Evolutionary conservation across 371 early-diverging fungal genomes (phyloP), one percentile per base, ranked within the genome.

Genomic region (Rhizomucor miehei): DNA sequence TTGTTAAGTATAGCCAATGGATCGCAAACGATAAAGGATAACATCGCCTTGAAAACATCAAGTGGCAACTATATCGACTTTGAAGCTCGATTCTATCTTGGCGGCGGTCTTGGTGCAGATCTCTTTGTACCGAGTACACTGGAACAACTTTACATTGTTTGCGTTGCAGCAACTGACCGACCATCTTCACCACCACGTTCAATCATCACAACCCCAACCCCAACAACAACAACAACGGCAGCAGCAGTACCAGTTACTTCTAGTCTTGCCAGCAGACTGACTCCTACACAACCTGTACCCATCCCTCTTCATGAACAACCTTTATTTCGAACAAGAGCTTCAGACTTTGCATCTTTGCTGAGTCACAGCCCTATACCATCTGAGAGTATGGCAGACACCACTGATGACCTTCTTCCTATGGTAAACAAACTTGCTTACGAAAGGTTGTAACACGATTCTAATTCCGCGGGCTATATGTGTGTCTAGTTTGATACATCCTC

Each of bases 21-120:
- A 48, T 57, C 57, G 23, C 51, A 51, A 37, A 57, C 57, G 6
- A 35, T 67, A 69, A 59, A 77, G 59, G 59, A 62, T 50, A 36
- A 67, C 66, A 46, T 71, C 71, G 24, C 79, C 73, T 43, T 73
- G 74, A 24, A 49, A 80, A 37, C 74, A 73, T 40, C 63, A 73
- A 13, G 68, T 66, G 57, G 71, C 62, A 40, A 63, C 69, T 23
- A 67, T 66, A n/a, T 59, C 73, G 6, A 77, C 68, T 47, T 71
- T 59, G 21, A 67, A 75, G 9, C 56, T 67, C n/a, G 71, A 6
- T 57, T 80, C 52, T 81, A 80, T 56, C 57, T 85, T n/a, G 86
- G 83, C 11, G 85, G 81, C 35, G 86, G 86, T 4, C 57, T 83
- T 9, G 83, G 84, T 48, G 81, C 80, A 1, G 78, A 85, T 55